phyloP scores from a whole-genome alignment of 495 filamentous ascomycete genomes.

The Trichoderma parareesei region DNA sequence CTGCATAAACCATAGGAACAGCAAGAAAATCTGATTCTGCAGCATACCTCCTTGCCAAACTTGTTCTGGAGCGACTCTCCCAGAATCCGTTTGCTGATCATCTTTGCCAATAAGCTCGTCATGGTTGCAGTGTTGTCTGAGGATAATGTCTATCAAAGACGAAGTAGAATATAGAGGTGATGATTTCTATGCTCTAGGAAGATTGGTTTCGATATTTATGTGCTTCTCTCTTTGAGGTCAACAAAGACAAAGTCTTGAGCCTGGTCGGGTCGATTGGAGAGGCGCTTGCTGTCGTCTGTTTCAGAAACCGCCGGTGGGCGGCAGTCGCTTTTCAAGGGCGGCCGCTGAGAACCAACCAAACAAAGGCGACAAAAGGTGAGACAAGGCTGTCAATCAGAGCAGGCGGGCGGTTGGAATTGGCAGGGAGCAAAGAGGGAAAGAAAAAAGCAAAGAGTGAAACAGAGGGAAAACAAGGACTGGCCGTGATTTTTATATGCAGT shows the following conservation, averaged over 20 bases:
- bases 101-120: constrained; percentile 44
- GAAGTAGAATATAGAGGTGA: background rate
- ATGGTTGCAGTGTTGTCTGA: constrained; percentile 24
- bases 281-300: constrained; percentile 9
- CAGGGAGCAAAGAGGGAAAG: background rate
- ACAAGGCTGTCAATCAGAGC: background rate
- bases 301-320: constrained; percentile 5
- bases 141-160: background rate
- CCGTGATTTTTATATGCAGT: background rate
- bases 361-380: background rate
- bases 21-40: background rate
- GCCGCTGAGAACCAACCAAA: constrained; percentile 4
- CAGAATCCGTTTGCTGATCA: constrained; percentile 58
- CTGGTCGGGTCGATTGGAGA: background rate
- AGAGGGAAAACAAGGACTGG: background rate
- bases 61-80: constrained; percentile 57
- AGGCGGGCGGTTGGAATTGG: background rate
- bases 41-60: constrained; percentile 57
- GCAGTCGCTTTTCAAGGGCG: background rate
- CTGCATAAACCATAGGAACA: background rate
- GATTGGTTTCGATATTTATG: background rate
- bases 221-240: background rate
- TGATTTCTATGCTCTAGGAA: background rate
- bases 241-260: background rate
- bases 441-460: background rate